phyloP scores from a whole-genome alignment of 495 filamentous ascomycete genomes.

The Terfezia boudieri region DNA sequence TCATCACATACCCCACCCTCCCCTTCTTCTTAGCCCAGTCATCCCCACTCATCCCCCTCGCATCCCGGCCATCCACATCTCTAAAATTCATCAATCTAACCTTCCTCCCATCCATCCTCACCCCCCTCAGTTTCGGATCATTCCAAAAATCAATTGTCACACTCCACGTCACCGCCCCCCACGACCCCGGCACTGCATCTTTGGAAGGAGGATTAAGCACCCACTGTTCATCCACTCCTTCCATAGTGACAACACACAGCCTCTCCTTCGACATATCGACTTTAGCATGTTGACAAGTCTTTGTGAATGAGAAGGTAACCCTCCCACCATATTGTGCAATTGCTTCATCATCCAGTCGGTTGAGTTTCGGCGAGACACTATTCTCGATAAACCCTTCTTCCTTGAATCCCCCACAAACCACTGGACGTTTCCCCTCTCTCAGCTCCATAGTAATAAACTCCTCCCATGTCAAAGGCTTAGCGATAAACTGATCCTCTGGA shows the following conservation, averaged over 20 bases:
- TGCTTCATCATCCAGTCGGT: not conserved
- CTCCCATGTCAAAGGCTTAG: conserved; percentile 3
- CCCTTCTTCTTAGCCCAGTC: conserved; percentile 6
- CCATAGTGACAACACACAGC: not conserved
- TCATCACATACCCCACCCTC: conserved; percentile 11
- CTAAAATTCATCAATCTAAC: conserved; percentile 5
- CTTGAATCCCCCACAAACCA: not conserved
- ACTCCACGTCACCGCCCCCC: conserved; percentile 3
- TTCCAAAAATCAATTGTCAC: conserved; percentile 10
- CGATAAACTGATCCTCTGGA: conserved; percentile 2
- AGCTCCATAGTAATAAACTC: conserved; percentile 6
- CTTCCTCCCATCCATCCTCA: conserved; percentile 15
- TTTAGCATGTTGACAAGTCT: not conserved
- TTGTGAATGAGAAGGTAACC: conserved; percentile 1
- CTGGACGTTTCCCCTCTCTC: not conserved
- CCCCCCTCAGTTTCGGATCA: conserved; percentile 3
- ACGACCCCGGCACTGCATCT: not conserved
- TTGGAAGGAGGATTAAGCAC: conserved; percentile 4
- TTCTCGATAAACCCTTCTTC: not conserved
- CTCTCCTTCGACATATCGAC: not conserved
- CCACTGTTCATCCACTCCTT: not conserved
- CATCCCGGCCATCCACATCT: conserved; percentile 5
- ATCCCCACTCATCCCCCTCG: conserved; percentile 3
- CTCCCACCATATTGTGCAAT: conserved; percentile 1
- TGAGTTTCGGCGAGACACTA: conserved; percentile 1